Conservation (phyloP, 345 rosid genomes). For the Lepidium aucheri region DNA sequence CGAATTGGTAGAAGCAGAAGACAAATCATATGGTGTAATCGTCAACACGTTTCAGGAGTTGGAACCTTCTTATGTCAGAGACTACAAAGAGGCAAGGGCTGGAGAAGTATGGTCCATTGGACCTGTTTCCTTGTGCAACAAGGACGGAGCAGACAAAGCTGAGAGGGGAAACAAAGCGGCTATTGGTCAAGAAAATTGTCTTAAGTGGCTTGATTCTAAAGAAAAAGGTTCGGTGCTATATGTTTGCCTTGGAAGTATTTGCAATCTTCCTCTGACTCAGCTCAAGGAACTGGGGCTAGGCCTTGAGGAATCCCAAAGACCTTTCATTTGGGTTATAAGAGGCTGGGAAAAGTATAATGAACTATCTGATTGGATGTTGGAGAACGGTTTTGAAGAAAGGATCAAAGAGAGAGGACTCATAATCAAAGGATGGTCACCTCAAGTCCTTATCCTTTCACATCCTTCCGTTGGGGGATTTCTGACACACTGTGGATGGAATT, state of each 20-base stretch:
- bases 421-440: constrained; percentile 27
- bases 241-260: constrained; percentile 42
- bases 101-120: constrained; percentile 43
- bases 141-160: constrained; percentile 15
- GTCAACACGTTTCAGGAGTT: constrained; percentile 38
- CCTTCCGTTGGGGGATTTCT: constrained; percentile 24
- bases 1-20: constrained; percentile 5
- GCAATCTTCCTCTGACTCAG: constrained; percentile 19
- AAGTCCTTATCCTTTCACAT: constrained; percentile 26
- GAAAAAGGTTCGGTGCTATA: constrained; percentile 30
- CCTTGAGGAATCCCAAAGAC: constrained; percentile 33
- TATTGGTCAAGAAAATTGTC: constrained; percentile 3
- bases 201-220: constrained; percentile 39
- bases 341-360: constrained; percentile 22
- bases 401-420: constrained; percentile 12
- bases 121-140: constrained; percentile 36
- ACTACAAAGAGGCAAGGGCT: constrained; percentile 20
- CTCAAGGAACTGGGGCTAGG: constrained; percentile 42
- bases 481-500: constrained; percentile 32
- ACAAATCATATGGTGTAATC: constrained; percentile 29
- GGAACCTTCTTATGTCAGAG: constrained; percentile 28
- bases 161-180: constrained; percentile 34
- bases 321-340: constrained; percentile 57
- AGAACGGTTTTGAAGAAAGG: constrained; percentile 18
- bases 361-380: constrained; percentile 23